Evolutionary conservation across 257 asterid species (phyloP).

Genomic region (Capsicum baccatum): DNA sequence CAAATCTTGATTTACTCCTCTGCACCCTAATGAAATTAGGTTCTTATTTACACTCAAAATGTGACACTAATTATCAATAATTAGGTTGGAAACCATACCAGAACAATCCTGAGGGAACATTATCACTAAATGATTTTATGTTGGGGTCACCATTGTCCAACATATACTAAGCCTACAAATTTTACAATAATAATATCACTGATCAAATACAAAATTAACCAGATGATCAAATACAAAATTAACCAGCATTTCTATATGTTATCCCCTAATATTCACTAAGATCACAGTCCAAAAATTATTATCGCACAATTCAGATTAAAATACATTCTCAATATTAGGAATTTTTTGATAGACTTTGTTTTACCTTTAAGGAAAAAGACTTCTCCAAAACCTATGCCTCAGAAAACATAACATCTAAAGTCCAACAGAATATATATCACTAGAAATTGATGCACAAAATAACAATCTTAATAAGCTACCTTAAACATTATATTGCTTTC

Average conservation of each 20-base stretch:
- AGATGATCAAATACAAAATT: slow-evolving; percentile 16
- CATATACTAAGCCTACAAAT: slow-evolving; percentile 29
- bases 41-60: too few species aligned
- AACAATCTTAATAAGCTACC: too few species aligned
- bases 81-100: too few species aligned
- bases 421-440: not conserved
- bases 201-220: too few species aligned
- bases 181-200: slow-evolving; percentile 26
- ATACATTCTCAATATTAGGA: slow-evolving; percentile 23
- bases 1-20: too few species aligned
- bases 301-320: slow-evolving; percentile 13
- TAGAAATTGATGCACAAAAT: too few species aligned
- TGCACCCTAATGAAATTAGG: too few species aligned
- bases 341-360: not conserved
- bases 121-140: slow-evolving; percentile 30
- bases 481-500: too few species aligned
- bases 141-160: slow-evolving; percentile 28
- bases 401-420: slow-evolving; percentile 24
- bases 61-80: too few species aligned
- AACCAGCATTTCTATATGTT: slow-evolving; percentile 21
- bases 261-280: slow-evolving; percentile 22
- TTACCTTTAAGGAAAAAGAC: slow-evolving; percentile 22
- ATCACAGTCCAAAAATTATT: not conserved
- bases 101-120: slow-evolving; percentile 15
- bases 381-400: slow-evolving; percentile 18